Evolutionary conservation across 2,329 filamentous ascomycete species (phyloP).

Genomic region (Elsinoe perseae): DNA sequence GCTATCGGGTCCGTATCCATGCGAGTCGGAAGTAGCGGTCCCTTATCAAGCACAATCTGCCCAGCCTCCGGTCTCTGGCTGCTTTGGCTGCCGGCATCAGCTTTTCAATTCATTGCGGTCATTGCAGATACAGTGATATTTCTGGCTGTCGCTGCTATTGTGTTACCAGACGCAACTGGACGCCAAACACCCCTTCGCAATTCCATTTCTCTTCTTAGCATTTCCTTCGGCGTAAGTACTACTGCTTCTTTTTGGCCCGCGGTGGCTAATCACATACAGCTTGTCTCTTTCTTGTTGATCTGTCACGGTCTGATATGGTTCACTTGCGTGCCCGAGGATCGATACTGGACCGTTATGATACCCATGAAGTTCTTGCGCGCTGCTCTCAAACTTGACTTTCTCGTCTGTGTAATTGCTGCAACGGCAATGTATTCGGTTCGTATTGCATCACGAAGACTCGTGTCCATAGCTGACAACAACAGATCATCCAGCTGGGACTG

Average conservation of each 20-base stretch:
- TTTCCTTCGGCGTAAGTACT: background rate
- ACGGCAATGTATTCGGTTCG: constrained; percentile 26
- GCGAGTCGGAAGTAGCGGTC: background rate
- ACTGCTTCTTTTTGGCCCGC: background rate
- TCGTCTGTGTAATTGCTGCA: constrained; percentile 24
- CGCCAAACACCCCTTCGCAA: background rate
- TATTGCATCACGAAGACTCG: too few species aligned
- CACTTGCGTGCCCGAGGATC: constrained; percentile 31
- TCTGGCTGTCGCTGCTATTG: background rate
- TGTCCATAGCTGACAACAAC: constrained; percentile 13
- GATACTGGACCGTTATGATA: constrained; percentile 33
- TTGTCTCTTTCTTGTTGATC: background rate
- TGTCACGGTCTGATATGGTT: constrained; percentile 30
- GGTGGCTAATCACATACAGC: background rate
- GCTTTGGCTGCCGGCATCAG: background rate
- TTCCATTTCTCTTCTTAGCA: background rate
- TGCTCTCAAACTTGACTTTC: constrained; percentile 24
- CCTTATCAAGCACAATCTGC: background rate
- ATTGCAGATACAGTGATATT: background rate
- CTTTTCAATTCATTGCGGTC: background rate
- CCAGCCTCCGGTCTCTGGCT: background rate
- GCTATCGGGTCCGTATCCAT: background rate
- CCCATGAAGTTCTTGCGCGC: constrained; percentile 33
- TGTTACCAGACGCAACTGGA: background rate
- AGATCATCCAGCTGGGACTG: constrained; percentile 37